Evolutionary conservation across 768 basidiomycete genomes (phyloP), one percentile per base, ranked within the genome.

Genomic region (Mycena indigotica): DNA sequence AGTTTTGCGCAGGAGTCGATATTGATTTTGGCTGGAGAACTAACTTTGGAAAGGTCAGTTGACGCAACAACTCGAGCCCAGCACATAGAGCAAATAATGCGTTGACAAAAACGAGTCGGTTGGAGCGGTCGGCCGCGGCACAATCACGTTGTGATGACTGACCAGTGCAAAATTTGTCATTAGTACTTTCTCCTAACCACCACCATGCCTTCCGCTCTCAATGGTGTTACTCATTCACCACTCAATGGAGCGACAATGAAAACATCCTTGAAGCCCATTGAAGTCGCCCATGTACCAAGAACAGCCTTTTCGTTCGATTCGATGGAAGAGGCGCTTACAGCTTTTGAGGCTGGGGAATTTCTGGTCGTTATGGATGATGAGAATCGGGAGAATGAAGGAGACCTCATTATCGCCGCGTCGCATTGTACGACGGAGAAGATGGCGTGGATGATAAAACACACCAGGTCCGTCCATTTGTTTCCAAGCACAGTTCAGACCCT

Each of bases 331-430:
- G 93, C 95, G 0, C 72, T 98, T 25, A 81, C 72, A 4, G 89
- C 91, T 2, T 91, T 94, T 68, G 77, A 76, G 2, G 78, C 78
- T 3, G 95, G 95, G 1, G 92, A 96, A 68, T 95, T 98, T 63
- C 80, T 99, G 53, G 91, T 99, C 1, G 97, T 98, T 5, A 94
- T 98, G 89, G 97, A 99, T 71, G 96, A 98, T 73, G 92, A 97
- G 73, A 79, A 80, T 62, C 80, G 97, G 58, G 97, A 99, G 76
- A 99, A 99, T 70, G 97, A 99, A 70, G 96, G 97, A 2, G 97
- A 99, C 72, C 76, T 99, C 56, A 93, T 98, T 69, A 89, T 94
- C 67, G 86, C 96, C 15, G 97, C 86, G 2, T 80, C 80, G 24
- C 83, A 86, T 51, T 87, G 92, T 63, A 93, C 95, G 35, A 92